Evolutionary conservation across 164 flowering plant species (phyloP).

Genomic region (Stephania yunnanensis): DNA sequence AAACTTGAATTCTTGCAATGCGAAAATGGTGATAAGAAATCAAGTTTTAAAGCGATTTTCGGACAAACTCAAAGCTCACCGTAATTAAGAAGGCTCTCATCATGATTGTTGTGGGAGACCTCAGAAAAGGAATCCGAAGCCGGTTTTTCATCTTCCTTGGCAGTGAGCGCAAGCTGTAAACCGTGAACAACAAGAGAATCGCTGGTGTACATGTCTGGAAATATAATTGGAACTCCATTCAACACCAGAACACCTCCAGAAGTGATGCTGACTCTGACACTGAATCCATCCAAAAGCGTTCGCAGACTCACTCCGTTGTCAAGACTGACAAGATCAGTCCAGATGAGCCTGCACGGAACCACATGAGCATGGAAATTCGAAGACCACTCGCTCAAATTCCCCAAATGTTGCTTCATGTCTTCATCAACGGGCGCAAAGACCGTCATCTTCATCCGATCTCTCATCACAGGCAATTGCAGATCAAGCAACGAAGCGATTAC

Average conservation of each 20-base stretch:
- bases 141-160: neutral
- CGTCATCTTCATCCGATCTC: constrained; percentile 26
- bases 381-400: constrained; percentile 20
- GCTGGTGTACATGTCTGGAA: constrained; percentile 32
- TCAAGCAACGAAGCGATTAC: constrained; percentile 53
- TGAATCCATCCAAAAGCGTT: constrained; percentile 41
- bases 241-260: constrained; percentile 31
- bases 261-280: constrained; percentile 24
- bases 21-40: neutral
- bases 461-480: constrained; percentile 32
- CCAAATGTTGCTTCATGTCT: constrained; percentile 19
- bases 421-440: constrained; percentile 62
- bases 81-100: neutral
- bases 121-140: neutral
- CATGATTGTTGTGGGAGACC: neutral
- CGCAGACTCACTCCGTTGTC: constrained; percentile 26
- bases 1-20: neutral
- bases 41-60: neutral
- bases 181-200: constrained; percentile 52
- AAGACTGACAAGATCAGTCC: constrained; percentile 35
- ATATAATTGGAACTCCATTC: constrained; percentile 33
- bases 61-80: neutral
- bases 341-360: constrained; percentile 43
- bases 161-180: constrained; percentile 17
- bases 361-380: constrained; percentile 40